Evolutionary conservation across 2,329 filamentous ascomycete species (phyloP).

Genomic region (Aspergillus sp.): DNA sequence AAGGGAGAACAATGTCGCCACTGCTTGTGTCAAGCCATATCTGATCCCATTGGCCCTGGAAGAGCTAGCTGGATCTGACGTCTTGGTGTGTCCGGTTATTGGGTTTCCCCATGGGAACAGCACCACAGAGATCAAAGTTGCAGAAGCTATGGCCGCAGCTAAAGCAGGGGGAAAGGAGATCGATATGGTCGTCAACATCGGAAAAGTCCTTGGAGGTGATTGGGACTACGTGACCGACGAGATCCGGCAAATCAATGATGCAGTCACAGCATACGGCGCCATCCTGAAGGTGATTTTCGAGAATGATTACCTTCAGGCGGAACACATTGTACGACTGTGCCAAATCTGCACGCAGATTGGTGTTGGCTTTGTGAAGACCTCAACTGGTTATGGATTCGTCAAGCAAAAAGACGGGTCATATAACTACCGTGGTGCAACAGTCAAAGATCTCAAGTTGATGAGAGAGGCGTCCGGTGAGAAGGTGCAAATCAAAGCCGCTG

Average conservation of each 20-base stretch:
- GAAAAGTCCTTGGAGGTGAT: slow-evolving; percentile 55
- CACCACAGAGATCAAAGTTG: slow-evolving; percentile 53
- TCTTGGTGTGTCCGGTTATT: slow-evolving; percentile 57
- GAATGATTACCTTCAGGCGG: slow-evolving; percentile 54
- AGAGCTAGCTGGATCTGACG: slow-evolving; percentile 48
- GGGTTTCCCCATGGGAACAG: slow-evolving; percentile 61
- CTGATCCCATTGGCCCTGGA: slow-evolving; percentile 48
- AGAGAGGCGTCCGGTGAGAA: slow-evolving; percentile 40
- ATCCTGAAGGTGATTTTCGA: slow-evolving; percentile 62
- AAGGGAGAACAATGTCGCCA: slow-evolving; percentile 50
- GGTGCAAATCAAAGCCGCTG: slow-evolving; percentile 58
- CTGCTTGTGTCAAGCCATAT: slow-evolving; percentile 61
- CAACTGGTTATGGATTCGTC: slow-evolving; percentile 60
- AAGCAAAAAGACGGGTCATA: slow-evolving; percentile 54
- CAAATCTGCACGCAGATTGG: slow-evolving; percentile 51
- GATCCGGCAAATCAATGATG: slow-evolving; percentile 50
- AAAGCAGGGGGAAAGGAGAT: slow-evolving; percentile 53
- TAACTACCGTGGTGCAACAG: slow-evolving; percentile 53
- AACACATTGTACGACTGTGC: slow-evolving; percentile 54
- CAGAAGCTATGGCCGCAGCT: slow-evolving; percentile 51
- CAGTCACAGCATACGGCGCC: slow-evolving; percentile 44
- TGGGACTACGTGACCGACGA: slow-evolving; percentile 57
- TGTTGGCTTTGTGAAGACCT: slow-evolving; percentile 61
- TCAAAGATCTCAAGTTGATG: slow-evolving; percentile 55
- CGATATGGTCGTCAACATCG: slow-evolving; percentile 60